phyloP scores from a whole-genome alignment of 805 yeast species.

The Cyberlindnera suaveolens region DNA sequence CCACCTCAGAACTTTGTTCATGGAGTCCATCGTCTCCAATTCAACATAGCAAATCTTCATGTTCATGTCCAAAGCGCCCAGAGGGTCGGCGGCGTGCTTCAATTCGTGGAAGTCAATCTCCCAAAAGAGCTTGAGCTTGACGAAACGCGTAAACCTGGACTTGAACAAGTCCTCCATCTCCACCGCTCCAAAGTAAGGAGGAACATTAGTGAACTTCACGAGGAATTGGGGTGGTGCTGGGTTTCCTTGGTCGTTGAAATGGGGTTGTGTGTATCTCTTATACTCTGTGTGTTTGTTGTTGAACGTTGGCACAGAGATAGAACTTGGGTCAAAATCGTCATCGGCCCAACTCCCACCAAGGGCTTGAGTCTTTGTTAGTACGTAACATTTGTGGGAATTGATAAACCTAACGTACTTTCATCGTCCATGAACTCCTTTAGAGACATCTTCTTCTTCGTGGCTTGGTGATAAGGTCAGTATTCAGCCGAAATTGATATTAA shows the following conservation, averaged over 20 bases:
- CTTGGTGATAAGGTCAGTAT: constrained; percentile 4
- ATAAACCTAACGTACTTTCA: constrained; percentile 10
- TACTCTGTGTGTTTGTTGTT: constrained; percentile 9
- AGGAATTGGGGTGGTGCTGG: constrained; percentile 50
- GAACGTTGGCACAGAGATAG: constrained; percentile 44
- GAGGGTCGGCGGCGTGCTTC: constrained; percentile 20
- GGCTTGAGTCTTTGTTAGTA: constrained; percentile 9
- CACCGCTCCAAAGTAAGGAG: constrained; percentile 44
- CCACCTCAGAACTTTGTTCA: constrained; percentile 58
- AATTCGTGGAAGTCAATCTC: constrained; percentile 36
- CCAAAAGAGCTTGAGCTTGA: constrained; percentile 56
- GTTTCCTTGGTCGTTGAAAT: background rate
- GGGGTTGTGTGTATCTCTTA: background rate
- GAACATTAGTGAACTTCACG: constrained; percentile 55
- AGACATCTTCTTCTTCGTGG: constrained; percentile 21
- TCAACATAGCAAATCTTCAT: constrained; percentile 63
- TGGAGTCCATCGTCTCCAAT: constrained; percentile 41
- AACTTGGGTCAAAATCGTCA: constrained; percentile 58
- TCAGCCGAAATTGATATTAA: background rate
- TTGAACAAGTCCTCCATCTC: constrained; percentile 54
- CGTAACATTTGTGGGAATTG: no score
- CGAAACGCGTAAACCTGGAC: constrained; percentile 52
- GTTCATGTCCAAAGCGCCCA: constrained; percentile 22
- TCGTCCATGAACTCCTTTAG: constrained; percentile 21
- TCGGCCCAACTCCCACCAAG: constrained; percentile 57